Conservation (phyloP, 164 flowering plant genomes). For the Warburgia ugandensis region DNA sequence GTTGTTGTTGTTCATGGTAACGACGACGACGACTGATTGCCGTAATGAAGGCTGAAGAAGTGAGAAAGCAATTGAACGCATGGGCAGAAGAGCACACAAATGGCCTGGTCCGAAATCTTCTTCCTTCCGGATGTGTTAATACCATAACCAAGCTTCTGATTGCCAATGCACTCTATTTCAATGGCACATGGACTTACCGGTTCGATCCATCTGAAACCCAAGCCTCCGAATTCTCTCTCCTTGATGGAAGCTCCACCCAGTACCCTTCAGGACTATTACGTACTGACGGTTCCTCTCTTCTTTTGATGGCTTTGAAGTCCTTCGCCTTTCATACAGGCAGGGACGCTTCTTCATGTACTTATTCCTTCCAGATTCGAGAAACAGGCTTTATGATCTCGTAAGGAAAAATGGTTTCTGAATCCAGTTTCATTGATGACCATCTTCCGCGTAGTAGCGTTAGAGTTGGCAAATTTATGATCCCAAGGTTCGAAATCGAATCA, state of each 20-base stretch:
- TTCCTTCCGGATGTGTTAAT: slow-evolving; percentile 4
- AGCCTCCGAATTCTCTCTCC: slow-evolving; percentile 18
- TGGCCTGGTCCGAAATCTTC: slow-evolving; percentile 12
- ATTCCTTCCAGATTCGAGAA: background rate
- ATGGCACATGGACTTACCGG: slow-evolving; percentile 4
- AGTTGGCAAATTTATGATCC: background rate
- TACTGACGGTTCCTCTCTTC: background rate
- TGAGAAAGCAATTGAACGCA: slow-evolving; percentile 8
- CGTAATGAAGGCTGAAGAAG: slow-evolving; percentile 2
- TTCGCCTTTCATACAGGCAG: slow-evolving; percentile 14
- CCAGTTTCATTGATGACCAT: background rate
- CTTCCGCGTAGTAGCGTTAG: background rate
- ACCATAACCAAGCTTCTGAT: background rate
- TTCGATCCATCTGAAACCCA: slow-evolving; percentile 9
- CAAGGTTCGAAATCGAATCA: slow-evolving; percentile 1
- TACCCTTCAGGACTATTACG: slow-evolving; percentile 23
- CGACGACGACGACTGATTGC: background rate
- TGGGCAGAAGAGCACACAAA: slow-evolving; percentile 15
- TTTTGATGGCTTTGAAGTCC: slow-evolving; percentile 13
- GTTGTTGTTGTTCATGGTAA: background rate
- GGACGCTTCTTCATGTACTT: background rate
- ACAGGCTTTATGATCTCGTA: background rate
- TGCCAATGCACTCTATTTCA: slow-evolving; percentile 9
- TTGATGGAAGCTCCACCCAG: slow-evolving; percentile 11
- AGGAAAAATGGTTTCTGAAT: background rate